phyloP scores from a whole-genome alignment of 768 basidiomycete genomes.

The Exsudoporus frostii region DNA sequence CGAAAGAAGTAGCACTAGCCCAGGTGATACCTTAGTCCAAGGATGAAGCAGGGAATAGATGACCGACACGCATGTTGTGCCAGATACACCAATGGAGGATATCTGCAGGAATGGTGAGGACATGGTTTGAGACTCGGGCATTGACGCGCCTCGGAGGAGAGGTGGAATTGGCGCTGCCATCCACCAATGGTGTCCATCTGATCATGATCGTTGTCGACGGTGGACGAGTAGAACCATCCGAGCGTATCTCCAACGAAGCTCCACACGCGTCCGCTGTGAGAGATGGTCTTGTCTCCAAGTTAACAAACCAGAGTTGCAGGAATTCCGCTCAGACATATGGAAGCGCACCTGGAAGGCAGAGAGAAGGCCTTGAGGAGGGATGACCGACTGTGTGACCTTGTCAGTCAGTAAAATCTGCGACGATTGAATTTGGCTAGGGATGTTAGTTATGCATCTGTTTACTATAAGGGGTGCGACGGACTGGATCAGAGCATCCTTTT shows the following conservation, averaged over 20 bases:
- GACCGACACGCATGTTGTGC: constrained; percentile 48
- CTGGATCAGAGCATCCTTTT: constrained; percentile 28
- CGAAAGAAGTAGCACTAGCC: constrained; percentile 55
- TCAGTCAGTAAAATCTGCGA: constrained; percentile 41
- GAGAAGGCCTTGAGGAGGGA: constrained; percentile 34
- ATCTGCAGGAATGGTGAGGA: constrained; percentile 33
- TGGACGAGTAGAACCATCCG: constrained; percentile 49
- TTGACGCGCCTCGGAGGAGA: constrained; percentile 28
- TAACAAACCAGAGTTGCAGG: neutral
- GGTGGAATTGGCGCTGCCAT: constrained; percentile 44
- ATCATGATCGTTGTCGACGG: constrained; percentile 8
- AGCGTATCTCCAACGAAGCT: constrained; percentile 49
- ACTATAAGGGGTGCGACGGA: constrained; percentile 7
- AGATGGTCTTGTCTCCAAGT: constrained; percentile 30
- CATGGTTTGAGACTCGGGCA: neutral
- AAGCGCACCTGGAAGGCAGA: constrained; percentile 48
- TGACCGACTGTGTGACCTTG: constrained; percentile 22
- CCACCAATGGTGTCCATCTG: constrained; percentile 1
- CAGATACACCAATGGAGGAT: constrained; percentile 49
- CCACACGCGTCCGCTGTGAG: constrained; percentile 30
- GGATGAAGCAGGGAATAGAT: neutral
- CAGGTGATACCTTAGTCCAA: constrained; percentile 14
- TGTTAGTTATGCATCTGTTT: neutral
- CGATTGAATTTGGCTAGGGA: constrained; percentile 39
- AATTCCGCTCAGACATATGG: neutral